Percentiles rank a stretch among this genome's conserved stretches.
Conservation (phyloP, 208 protist species). For the Polymyxa betae region DNA sequence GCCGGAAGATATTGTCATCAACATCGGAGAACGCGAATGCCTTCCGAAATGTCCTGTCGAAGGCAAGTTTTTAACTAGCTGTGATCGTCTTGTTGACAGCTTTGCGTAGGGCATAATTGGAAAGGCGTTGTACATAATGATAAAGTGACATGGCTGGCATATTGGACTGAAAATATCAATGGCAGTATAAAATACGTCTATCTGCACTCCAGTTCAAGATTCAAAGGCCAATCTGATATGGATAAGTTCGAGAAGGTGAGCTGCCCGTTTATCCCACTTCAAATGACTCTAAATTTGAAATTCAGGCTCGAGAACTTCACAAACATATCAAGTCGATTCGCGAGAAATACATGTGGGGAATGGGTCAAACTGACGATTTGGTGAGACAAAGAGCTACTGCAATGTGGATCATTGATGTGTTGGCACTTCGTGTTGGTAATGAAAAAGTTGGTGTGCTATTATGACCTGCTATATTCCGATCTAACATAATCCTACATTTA, state of each 20-base stretch:
- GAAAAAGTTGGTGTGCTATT: constrained; percentile 85
- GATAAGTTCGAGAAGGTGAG: constrained; percentile 93
- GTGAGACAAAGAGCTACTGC: constrained; percentile 89
- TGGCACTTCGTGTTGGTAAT: constrained; percentile 98
- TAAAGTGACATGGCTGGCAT: constrained; percentile 95
- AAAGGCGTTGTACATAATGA: constrained; percentile 87
- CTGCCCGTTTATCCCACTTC: not conserved
- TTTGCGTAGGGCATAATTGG: constrained; percentile 94
- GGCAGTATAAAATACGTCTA: constrained; percentile 95
- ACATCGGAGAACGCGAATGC: constrained; percentile 85
- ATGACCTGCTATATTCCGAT: not conserved
- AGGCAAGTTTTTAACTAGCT: too few relatives aligned
- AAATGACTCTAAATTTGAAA: constrained; percentile 26
- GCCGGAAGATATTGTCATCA: constrained; percentile 97
- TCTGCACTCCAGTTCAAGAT: constrained; percentile 85
- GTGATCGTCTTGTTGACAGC: too few relatives aligned
- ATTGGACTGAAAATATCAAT: constrained; percentile 91
- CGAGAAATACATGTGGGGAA: constrained; percentile 83
- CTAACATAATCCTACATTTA: not conserved
- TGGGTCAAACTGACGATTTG: constrained; percentile 76
- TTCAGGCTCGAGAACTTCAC: constrained; percentile 87
- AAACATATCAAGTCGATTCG: constrained; percentile 90
- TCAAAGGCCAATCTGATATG: constrained; percentile 95
- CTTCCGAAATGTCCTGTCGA: constrained; percentile 83
- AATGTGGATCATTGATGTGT: constrained; percentile 97